A percentile compares a stretch with the other conserved stretches of the same genome.
Conservation (phyloP, 2,329 filamentous ascomycete genomes). For the Alternaria sp. region DNA sequence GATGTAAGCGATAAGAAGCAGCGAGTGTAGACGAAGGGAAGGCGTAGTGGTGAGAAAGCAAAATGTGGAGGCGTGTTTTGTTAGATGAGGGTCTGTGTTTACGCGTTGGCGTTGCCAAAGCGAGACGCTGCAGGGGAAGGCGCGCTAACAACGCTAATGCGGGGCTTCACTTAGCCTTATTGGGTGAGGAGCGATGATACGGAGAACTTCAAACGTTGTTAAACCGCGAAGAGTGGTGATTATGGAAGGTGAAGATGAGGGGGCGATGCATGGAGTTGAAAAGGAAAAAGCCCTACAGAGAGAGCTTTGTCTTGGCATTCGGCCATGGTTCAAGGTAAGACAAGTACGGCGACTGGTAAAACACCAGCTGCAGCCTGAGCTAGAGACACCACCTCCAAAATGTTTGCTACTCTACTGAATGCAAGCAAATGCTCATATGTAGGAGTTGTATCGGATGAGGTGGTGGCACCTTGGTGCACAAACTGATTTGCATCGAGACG, state of each 20-base stretch:
- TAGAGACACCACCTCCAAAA: background rate
- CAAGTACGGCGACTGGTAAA: background rate
- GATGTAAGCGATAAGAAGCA: slow-evolving; percentile 9
- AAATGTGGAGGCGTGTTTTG: slow-evolving; percentile 19
- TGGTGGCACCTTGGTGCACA: background rate
- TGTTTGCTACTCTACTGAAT: background rate
- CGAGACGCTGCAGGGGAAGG: slow-evolving; percentile 18
- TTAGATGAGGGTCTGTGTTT: slow-evolving; percentile 18
- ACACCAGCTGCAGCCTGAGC: background rate
- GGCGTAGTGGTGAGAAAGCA: slow-evolving; percentile 11
- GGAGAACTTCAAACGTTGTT: background rate
- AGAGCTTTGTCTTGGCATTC: background rate
- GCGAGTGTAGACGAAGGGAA: slow-evolving; percentile 15
- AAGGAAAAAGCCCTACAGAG: background rate
- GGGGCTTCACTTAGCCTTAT: slow-evolving; percentile 8
- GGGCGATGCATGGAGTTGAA: background rate
- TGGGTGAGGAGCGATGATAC: background rate
- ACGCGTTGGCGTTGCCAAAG: slow-evolving; percentile 23
- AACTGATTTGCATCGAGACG: background rate
- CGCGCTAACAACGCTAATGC: slow-evolving; percentile 17
- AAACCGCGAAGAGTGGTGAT: background rate
- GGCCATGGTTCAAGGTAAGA: background rate
- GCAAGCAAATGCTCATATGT: background rate
- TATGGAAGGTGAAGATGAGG: too few relatives aligned
- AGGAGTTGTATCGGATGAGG: background rate